These are phyloP conservation scores for Myxozyma neotropica DNA, from an alignment of 805 yeast genomes.

Conservation along the genomic window DNA sequence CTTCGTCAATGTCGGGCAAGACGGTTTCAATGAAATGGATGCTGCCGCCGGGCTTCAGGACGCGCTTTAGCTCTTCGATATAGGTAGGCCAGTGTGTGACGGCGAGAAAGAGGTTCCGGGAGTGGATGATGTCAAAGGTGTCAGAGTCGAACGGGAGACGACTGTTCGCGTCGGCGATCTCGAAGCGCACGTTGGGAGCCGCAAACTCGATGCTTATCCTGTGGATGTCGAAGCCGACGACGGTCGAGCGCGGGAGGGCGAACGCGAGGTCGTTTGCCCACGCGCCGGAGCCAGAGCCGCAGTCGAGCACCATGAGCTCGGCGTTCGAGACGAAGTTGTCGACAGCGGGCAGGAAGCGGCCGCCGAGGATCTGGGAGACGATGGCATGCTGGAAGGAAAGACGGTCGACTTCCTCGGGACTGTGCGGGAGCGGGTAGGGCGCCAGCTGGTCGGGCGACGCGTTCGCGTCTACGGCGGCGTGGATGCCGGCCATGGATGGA, in stretches of 20 bases:
- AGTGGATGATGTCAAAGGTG: slow-evolving; percentile 19
- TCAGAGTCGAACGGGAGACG: slow-evolving; percentile 9
- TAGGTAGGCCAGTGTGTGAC: slow-evolving; percentile 21
- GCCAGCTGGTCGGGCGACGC: too few relatives aligned
- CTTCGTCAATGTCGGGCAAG: slow-evolving; percentile 4
- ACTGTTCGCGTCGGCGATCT: slow-evolving; percentile 19
- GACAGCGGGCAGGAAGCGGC: slow-evolving; percentile 23
- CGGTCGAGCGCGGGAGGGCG: slow-evolving; percentile 15
- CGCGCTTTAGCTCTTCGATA: slow-evolving; percentile 18
- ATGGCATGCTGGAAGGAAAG: slow-evolving; percentile 16
- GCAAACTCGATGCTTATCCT: neutral
- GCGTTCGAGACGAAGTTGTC: slow-evolving; percentile 14
- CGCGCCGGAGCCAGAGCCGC: slow-evolving; percentile 22
- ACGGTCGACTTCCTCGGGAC: slow-evolving; percentile 20
- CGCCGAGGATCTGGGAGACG: slow-evolving; percentile 19
- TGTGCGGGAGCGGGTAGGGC: slow-evolving; percentile 10
- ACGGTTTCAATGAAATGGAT: slow-evolving; percentile 20
- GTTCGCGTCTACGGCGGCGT: too few relatives aligned
- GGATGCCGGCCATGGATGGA: too few relatives aligned
- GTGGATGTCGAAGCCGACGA: slow-evolving; percentile 20
- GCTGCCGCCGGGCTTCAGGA: slow-evolving; percentile 18
- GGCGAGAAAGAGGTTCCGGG: slow-evolving; percentile 10
- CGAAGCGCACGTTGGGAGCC: slow-evolving; percentile 20
- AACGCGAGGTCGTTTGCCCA: slow-evolving; percentile 28
- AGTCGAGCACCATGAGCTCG: slow-evolving; percentile 15